Evolutionary conservation across 352 stramenopile genomes (phyloP).

Genomic region (Paralagenidium karlingii): DNA sequence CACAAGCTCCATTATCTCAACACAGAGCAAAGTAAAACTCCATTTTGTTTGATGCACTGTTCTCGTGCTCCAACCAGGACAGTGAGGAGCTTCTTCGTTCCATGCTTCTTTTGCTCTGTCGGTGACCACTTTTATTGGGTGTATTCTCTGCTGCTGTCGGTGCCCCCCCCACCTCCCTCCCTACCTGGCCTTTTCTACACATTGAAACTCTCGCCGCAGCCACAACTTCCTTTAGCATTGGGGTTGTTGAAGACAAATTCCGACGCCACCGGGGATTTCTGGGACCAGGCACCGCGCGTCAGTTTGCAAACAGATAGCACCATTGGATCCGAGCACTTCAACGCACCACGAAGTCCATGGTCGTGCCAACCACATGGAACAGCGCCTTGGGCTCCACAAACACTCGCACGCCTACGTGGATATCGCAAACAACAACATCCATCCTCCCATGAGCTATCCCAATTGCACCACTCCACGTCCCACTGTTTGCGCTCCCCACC

Average conservation of each 20-base stretch:
- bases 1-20: too few species aligned
- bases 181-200: too few species aligned
- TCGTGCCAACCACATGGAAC: slow-evolving; percentile 97
- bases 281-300: too few species aligned
- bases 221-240: slow-evolving; percentile 98
- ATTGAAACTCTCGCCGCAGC: slow-evolving; percentile 99
- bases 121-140: too few species aligned
- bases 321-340: not conserved
- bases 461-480: too few species aligned
- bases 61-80: too few species aligned
- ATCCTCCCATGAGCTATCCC: too few species aligned
- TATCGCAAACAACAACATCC: not conserved
- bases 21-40: not conserved
- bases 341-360: slow-evolving; percentile 93
- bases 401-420: slow-evolving; percentile 91
- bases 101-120: too few species aligned
- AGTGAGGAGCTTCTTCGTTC: too few species aligned
- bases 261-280: slow-evolving; percentile 92
- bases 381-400: slow-evolving; percentile 98
- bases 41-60: not conserved
- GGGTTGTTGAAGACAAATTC: slow-evolving; percentile 99
- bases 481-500: slow-evolving; percentile 28
- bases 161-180: too few species aligned
- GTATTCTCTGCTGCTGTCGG: too few species aligned
- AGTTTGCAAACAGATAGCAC: not conserved